Base-by-base conservation (phyloP, 495 filamentous ascomycete genomes). In the Penicillium riverlandense region DNA sequence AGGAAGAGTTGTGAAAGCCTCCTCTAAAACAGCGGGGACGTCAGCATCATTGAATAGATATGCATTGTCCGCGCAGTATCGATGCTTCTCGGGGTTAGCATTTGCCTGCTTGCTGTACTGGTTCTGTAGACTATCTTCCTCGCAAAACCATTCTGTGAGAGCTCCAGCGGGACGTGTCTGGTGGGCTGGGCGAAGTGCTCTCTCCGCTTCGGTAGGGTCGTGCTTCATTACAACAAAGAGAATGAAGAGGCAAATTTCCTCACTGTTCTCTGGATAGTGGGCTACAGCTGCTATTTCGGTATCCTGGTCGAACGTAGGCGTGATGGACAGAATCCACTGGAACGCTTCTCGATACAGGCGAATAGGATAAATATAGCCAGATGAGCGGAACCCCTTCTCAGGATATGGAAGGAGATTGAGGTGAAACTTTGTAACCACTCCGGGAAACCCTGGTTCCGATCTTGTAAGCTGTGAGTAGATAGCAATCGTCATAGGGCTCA, bases 11-110 rank as follows among this genome's bases (percentile, higher is more conserved):
- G 64, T 67, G 35, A 74, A 76, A 0, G 70, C 64, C 12, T 63
- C 45, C 38, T 72, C 62, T 9, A 79, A 47, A 1, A 74, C 58
- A 1, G 35, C 49, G 0, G 66, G 47, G 0, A 78, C 61, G 43
- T 76, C 63, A 2, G 56, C 54, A 32, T 69, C 57, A 45, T 74
- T 67, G 0, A 54, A 13, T 5, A 78, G 55, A 45, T 74, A 78
- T 2, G 62, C 71, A 48, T 77, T 77, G 16, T 78, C 75, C n/a
- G 61, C 50, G 35, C 54, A 58, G 48, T 75, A 78, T 8, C 72
- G 69, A 47, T 74, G 65, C 0, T 39, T 45, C 28, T 54, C 44
- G 0, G 74, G 73, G 43, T 74, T 74, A 15, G 64, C 63, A 1
- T 16, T 27, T 3, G 44, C 55, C 47, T 78, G 72, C 7, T 55